These are phyloP conservation scores for Pseudocercospora vitis DNA, from an alignment of 2,329 filamentous ascomycete genomes.

Conservation along the genomic window DNA sequence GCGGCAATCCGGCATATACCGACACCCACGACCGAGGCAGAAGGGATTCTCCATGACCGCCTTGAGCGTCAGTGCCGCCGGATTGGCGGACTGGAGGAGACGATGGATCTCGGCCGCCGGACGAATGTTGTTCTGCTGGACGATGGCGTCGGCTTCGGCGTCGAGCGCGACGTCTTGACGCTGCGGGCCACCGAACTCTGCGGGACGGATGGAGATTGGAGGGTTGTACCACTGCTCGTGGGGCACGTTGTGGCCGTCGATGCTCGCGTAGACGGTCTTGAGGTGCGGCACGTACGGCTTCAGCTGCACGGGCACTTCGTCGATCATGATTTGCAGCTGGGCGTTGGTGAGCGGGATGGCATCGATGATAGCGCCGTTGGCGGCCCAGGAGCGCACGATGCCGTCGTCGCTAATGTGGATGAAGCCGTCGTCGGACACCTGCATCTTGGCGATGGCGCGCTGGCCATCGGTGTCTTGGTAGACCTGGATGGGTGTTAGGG, in stretches of 20 bases:
- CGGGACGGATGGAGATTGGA: neutral
- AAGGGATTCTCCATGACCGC: neutral
- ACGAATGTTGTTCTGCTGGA: neutral
- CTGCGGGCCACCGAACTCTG: neutral
- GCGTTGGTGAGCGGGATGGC: constrained; percentile 19
- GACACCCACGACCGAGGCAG: neutral
- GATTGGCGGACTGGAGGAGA: neutral
- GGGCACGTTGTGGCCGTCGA: neutral
- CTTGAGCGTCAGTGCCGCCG: neutral
- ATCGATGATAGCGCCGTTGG: constrained; percentile 23
- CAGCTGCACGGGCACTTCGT: neutral
- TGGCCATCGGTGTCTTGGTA: neutral
- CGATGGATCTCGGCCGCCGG: neutral
- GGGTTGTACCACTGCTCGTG: neutral
- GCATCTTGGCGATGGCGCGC: neutral
- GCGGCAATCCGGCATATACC: neutral
- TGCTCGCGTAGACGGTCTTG: neutral
- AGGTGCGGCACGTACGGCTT: constrained; percentile 3
- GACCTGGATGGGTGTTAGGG: neutral
- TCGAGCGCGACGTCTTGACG: neutral
- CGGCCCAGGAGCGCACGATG: constrained; percentile 25
- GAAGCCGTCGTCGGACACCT: neutral
- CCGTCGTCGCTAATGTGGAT: constrained; percentile 26
- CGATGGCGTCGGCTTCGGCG: neutral
- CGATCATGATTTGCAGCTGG: constrained; percentile 11